Base-by-base conservation (phyloP, 108 stramenopile genomes). In the Fragilariopsis cylindrus region DNA sequence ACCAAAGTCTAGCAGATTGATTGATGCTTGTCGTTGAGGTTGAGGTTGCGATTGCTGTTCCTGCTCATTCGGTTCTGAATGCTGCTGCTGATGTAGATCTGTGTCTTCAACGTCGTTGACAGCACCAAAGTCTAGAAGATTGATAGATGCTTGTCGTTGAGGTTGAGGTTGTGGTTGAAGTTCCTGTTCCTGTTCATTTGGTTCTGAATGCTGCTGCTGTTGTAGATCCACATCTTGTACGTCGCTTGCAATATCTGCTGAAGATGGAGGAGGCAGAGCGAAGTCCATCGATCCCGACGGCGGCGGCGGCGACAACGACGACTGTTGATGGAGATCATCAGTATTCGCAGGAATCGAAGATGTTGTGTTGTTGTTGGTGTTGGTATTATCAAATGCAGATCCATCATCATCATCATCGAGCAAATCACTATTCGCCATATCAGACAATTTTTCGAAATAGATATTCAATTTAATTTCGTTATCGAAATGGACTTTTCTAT, bases 61-160 rank as follows among this genome's bases (percentile, higher is more conserved):
- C 2, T 30, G 30, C 2, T 30, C 30, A 30, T 30, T 30, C 2
- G 30, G 18, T 21, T 21, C 39, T 42, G 60, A 43, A 43, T 30
- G 55, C 8, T 19, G 55, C 19, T 19, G 5, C 7, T 19, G 7
- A 11, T 5, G 9, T n/a, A 19, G 11, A 11, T 39, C 21, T 16
- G 58, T 30, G 58, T 5, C 16, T 16, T 5, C 12, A 40, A 16
- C 5, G 58, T 21, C 16, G 58, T 16, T 9, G 30, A 30, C 30
- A 30, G 58, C 58, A 21, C 58, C 58, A 52, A 52, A 52, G 50
- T 52, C 50, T 5, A 60, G 41, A 16, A 60, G 58, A 60, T 60
- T 30, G 4, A 21, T 11, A 11, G 58, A 11, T 5, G 21, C 4
- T 40, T 16, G 58, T 39, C 41, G 58, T 60, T 60, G 58, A 4